A percentile compares a stretch with the other conserved stretches of the same genome.
These are phyloP conservation scores for Marsdenia floribunda DNA, from an alignment of 257 asterid genomes.

Conservation along the genomic window DNA sequence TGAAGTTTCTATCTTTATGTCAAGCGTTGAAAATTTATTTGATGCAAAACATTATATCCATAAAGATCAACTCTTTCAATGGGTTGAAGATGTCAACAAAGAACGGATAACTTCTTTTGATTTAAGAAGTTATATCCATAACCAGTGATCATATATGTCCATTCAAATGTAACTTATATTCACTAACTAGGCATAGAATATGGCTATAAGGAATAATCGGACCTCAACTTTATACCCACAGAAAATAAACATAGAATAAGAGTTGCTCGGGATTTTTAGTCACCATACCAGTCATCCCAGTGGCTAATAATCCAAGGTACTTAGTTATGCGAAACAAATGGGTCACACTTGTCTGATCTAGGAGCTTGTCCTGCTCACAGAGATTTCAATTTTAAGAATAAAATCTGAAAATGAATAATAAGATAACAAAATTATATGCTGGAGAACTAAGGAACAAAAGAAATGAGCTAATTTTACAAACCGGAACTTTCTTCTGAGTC, in stretches of 20 bases:
- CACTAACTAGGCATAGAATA: neutral
- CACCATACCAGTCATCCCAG: slow-evolving; percentile 83
- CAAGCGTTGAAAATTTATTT: no score
- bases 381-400: slow-evolving; percentile 10
- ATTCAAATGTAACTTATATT: neutral
- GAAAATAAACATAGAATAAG: neutral
- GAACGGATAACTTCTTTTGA: neutral
- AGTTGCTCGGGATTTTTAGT: slow-evolving; percentile 8
- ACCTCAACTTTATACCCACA: neutral
- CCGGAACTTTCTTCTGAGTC: slow-evolving; percentile 99
- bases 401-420: neutral
- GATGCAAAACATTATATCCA: neutral
- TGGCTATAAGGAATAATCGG: neutral
- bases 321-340: slow-evolving; percentile 83
- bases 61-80: neutral
- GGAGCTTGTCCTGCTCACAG: slow-evolving; percentile 84
- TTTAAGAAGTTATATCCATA: neutral
- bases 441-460: neutral
- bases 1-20: no score
- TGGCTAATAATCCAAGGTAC: slow-evolving; percentile 82
- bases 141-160: neutral
- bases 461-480: slow-evolving; percentile 21
- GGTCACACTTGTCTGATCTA: slow-evolving; percentile 93
- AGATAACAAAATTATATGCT: neutral
- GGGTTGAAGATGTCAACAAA: neutral